Evolutionary conservation across 2,329 filamentous ascomycete genomes (phyloP).

Genomic region (Pseudogymnoascus sp.): DNA sequence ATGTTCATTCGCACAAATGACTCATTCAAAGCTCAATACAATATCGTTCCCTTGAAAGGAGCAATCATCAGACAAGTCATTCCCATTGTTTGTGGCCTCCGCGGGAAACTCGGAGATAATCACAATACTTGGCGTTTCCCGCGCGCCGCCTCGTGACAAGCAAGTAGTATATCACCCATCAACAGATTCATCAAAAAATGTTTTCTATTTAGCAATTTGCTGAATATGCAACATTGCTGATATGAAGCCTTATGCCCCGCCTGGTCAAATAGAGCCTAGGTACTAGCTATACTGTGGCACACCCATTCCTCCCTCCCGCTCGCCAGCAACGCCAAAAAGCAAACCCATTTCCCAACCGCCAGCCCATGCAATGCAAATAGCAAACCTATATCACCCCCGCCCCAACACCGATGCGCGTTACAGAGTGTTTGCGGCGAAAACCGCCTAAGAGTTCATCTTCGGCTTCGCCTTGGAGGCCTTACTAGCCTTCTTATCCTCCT

Average conservation of each 20-base stretch:
- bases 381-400: background rate
- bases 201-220: background rate
- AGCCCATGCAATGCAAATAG: slow-evolving; percentile 6
- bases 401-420: slow-evolving; percentile 21
- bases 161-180: background rate
- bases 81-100: background rate
- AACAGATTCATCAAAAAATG: background rate
- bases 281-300: background rate
- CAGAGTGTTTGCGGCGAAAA: slow-evolving; percentile 36
- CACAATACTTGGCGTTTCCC: background rate
- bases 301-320: background rate
- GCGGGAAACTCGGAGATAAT: background rate
- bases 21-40: background rate
- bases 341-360: background rate
- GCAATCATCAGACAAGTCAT: background rate
- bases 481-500: slow-evolving; percentile 93
- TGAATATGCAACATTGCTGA: background rate
- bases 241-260: background rate
- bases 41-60: background rate
- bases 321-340: slow-evolving; percentile 1
- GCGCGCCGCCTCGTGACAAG: background rate
- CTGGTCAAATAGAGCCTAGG: background rate
- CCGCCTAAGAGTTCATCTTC: slow-evolving; percentile 31
- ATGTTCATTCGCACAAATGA: background rate
- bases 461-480: slow-evolving; percentile 84